Evolutionary conservation across 2,329 filamentous ascomycete species (phyloP), one percentile per base, ranked within the genome.

Genomic region (Talaromyces amestolkiae): DNA sequence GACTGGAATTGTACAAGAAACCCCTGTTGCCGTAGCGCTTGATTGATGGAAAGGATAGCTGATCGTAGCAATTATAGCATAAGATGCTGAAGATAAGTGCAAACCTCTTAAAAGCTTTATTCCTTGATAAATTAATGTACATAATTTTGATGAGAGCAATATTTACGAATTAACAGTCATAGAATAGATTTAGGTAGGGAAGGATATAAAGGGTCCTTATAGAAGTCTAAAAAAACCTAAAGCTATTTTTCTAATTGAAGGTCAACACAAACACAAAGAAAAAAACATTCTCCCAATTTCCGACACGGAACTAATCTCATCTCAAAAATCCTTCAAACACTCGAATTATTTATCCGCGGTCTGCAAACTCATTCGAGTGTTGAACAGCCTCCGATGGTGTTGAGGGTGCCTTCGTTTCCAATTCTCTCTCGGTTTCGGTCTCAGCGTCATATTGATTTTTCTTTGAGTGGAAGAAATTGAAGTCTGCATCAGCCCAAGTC

Each of bases 401-500:
- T 3, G 43, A 47, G 43, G 43, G 19, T 13, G 19, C 43, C 43
- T 47, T 47, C 43, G 43, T 47, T 47, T 47, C 43, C 43, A 47
- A 47, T 19, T 47, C 43, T 11, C 9, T 47, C 19, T 47, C 43
- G 43, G 43, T 45, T 22, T 45, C 41, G 3, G 41, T 11, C 9
- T 45, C 41, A 10, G 41, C 43, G 22, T 47, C 19, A 22, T 24
- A 24, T 22, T 4, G 5, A 7, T 13, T 47, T 19, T 47, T 47
- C 43, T 47, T 47, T 24, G 43, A 47, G n/a, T 47, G 43, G 19
- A 47, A 47, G 43, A 47, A 47, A 47, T 47, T 24, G 10, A 47
- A 47, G 19, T 47, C 43, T 10, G 43, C n/a, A 47, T 47, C 43
- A 56, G 43, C 49, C 61, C 61, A 63, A 15, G 37, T 33, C 10